Evolutionary conservation across 2,329 filamentous ascomycete genomes (phyloP), one percentile per base, ranked within the genome.

Genomic region (Mariannaea sp.): DNA sequence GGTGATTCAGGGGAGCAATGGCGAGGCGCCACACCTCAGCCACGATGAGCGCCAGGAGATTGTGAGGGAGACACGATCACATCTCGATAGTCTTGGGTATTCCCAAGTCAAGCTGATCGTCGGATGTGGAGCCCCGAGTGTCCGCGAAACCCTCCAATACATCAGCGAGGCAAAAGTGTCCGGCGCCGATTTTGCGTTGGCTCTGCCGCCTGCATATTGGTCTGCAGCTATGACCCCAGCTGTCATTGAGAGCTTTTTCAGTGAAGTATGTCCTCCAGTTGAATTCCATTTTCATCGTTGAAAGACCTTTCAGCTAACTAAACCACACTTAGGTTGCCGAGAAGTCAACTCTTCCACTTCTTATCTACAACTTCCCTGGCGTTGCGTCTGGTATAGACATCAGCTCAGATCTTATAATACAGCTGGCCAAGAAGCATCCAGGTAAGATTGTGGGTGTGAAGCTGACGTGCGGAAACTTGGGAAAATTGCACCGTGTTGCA

Each of bases 1-100:
- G 45, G 83, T 88, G n/a, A 84, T 84, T 7, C 86, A 89, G 69
- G 87, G 88, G 36, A 87, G 84, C 64, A 90, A 90, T 67, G 87
- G 87, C 64, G 88, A 90, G 73, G 87, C 87, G 0, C 85, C 87
- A 3, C 86, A 90, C 65, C 76, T 90, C 7, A 81, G 80, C 40
- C 83, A 82, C 60, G 77, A 80, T n/a, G 87, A 90, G 69, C 80
- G 87, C 49, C 79, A 80, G 46, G 73, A 79, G 43, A 77, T 89
- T 59, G 88, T 84, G 13, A 73, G 74, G 48, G 77, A 81, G n/a
- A 87, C 85, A 4, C 81, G 84, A 20, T 76, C 79, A 48, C 83
- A 84, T 14, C 75, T 89, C 10, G 78, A 86, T 62, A 75, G 79
- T 24, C 77, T 79, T 17, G 83, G 84, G 5, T 81, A 78, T 64